These are phyloP conservation scores for Fusarium lateritium DNA, from an alignment of 2,329 filamentous ascomycete species.

Conservation along the genomic window DNA sequence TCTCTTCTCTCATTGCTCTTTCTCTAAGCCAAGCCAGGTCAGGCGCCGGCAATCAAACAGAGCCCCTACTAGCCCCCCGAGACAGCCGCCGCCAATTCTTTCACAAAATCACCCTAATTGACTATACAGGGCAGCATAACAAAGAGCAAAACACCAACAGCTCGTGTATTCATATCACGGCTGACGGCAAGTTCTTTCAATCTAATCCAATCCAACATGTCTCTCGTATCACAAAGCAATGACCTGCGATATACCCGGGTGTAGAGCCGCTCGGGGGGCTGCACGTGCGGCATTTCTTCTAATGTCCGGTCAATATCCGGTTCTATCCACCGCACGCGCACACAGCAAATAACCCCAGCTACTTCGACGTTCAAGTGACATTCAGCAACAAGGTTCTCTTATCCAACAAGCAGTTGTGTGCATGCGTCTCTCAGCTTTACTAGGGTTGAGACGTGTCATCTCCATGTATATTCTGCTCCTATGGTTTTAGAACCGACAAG, in stretches of 20 bases:
- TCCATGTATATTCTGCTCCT: conserved; percentile 25
- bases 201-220: background rate
- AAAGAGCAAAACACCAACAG: too few relatives aligned
- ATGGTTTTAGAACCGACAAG: conserved; percentile 17
- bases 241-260: background rate
- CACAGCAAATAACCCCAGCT: conserved; percentile 10
- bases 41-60: conserved; percentile 24
- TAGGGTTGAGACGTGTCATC: conserved; percentile 33
- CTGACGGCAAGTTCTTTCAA: too few relatives aligned
- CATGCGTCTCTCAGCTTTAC: conserved; percentile 39
- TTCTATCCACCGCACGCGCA: conserved; percentile 10
- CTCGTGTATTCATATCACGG: too few relatives aligned
- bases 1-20: conserved; percentile 24
- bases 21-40: conserved; percentile 27
- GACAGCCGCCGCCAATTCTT: conserved; percentile 25
- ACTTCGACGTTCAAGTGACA: conserved; percentile 20
- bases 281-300: conserved; percentile 27
- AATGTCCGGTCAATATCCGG: conserved; percentile 42
- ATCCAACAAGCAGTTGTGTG: conserved; percentile 25
- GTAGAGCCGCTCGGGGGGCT: background rate
- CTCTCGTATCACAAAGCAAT: too few relatives aligned
- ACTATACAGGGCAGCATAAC: background rate
- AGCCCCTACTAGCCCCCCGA: conserved; percentile 18
- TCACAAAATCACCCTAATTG: conserved; percentile 14
- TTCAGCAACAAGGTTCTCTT: conserved; percentile 11